Percentiles rank a stretch among this genome's conserved stretches.
Evolutionary conservation across 441 rosid species (phyloP).

Genomic region (Erodium moschatum): DNA sequence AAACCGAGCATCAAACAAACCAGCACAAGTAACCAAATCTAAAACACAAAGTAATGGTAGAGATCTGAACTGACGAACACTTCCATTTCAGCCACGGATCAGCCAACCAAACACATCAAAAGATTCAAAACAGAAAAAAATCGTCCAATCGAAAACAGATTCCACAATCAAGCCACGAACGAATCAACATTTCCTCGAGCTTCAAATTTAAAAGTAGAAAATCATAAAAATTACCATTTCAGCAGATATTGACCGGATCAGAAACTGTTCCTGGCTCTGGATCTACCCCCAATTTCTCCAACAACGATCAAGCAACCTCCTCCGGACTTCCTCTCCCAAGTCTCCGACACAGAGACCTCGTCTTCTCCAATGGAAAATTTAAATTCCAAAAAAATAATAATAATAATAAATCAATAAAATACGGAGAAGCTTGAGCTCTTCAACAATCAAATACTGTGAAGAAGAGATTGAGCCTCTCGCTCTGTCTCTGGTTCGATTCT

Average conservation of each 20-base stretch:
- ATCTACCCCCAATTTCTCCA: constrained; percentile 43
- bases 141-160: constrained; percentile 15
- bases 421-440: background rate
- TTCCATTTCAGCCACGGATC: constrained; percentile 32
- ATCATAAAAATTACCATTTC: constrained; percentile 39
- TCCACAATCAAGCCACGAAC: constrained; percentile 3
- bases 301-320: constrained; percentile 21
- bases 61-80: constrained; percentile 3
- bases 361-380: background rate
- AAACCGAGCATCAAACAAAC: constrained; percentile 15
- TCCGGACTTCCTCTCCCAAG: background rate
- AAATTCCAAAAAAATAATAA: background rate
- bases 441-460: background rate
- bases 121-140: constrained; percentile 8
- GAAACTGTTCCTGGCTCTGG: constrained; percentile 42
- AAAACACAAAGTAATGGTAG: constrained; percentile 2
- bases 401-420: background rate
- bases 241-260: constrained; percentile 40
- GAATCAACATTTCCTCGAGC: background rate
- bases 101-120: constrained; percentile 23
- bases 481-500: background rate
- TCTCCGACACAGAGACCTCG: background rate
- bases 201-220: background rate
- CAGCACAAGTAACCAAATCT: constrained; percentile 3
- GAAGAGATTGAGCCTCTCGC: background rate